A percentile compares a stretch with the other conserved stretches of the same genome.
Conservation (phyloP, 176 grass and related monocot species). For the Canna indica region DNA sequence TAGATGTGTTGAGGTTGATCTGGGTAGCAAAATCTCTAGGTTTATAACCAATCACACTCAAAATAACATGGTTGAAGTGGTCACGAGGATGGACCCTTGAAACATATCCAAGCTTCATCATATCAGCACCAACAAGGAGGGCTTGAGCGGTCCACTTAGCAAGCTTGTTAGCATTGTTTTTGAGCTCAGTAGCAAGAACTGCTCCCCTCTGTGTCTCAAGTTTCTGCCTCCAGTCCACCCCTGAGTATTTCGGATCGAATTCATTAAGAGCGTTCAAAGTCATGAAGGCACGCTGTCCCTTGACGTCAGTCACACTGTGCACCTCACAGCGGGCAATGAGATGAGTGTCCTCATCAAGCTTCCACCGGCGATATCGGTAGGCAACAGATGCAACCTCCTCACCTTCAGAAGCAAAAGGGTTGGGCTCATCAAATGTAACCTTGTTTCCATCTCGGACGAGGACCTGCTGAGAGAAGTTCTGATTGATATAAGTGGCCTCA, state of each 20-base stretch:
- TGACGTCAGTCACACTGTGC: slow-evolving; percentile 7
- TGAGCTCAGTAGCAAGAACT: slow-evolving; percentile 17
- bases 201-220: slow-evolving; percentile 18
- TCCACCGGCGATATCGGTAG: slow-evolving; percentile 15
- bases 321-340: slow-evolving; percentile 16
- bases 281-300: slow-evolving; percentile 14
- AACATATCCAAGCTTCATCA: slow-evolving; percentile 17
- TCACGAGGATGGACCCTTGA: slow-evolving; percentile 12
- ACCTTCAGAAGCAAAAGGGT: slow-evolving; percentile 8
- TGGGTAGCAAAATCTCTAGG: slow-evolving; percentile 12
- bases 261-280: slow-evolving; percentile 15
- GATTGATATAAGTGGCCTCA: slow-evolving; percentile 18
- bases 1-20: slow-evolving; percentile 15
- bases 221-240: slow-evolving; percentile 15
- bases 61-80: slow-evolving; percentile 16
- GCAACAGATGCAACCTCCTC: slow-evolving; percentile 19
- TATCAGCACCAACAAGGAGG: background rate
- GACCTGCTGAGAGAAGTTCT: slow-evolving; percentile 20
- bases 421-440: slow-evolving; percentile 12
- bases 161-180: slow-evolving; percentile 18
- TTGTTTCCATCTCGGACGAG: slow-evolving; percentile 10
- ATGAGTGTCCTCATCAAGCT: slow-evolving; percentile 14
- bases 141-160: slow-evolving; percentile 18
- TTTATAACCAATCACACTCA: slow-evolving; percentile 12
- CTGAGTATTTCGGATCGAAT: slow-evolving; percentile 8